Percentiles rank a stretch among this genome's conserved stretches.
Conservation (phyloP, 1,139 yeast genomes). For the Magnusiomyces suaveolens region DNA sequence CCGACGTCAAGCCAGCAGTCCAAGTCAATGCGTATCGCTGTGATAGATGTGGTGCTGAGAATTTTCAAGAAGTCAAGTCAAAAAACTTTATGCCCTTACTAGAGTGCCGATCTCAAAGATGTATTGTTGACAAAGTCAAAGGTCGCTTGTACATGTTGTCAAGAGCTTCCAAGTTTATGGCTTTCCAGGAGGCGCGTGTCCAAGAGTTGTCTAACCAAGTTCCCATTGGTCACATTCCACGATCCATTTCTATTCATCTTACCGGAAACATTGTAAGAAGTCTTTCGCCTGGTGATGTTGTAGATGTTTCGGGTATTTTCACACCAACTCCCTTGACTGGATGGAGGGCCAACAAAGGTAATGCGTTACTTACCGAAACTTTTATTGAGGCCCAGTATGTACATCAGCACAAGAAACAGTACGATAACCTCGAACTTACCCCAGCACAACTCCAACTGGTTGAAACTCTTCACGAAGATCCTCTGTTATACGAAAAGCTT, state of each 20-base stretch:
- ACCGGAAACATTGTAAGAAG: constrained; percentile 84
- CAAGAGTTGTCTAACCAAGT: constrained; percentile 96
- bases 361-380: constrained; percentile 84
- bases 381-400: constrained; percentile 82
- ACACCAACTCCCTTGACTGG: constrained; percentile 96
- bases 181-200: constrained; percentile 90
- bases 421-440: constrained; percentile 55
- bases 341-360: constrained; percentile 67
- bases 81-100: constrained; percentile 74
- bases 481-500: constrained; percentile 72
- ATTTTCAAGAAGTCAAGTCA: constrained; percentile 87
- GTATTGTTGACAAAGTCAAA: constrained; percentile 67
- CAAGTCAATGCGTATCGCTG: constrained; percentile 92
- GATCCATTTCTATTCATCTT: constrained; percentile 72
- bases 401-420: constrained; percentile 80
- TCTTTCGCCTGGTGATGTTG: constrained; percentile 89
- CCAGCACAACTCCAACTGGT: constrained; percentile 49
- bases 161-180: constrained; percentile 87
- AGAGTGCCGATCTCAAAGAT: constrained; percentile 78
- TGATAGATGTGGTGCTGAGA: constrained; percentile 94
- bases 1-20: constrained; percentile 91
- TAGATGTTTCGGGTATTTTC: constrained; percentile 84
- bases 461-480: constrained; percentile 53
- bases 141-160: constrained; percentile 91
- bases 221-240: constrained; percentile 95